Percentiles rank a stretch among this genome's conserved stretches.
Evolutionary conservation across 805 yeast genomes (phyloP).

Genomic region (Starmerella sp.): DNA sequence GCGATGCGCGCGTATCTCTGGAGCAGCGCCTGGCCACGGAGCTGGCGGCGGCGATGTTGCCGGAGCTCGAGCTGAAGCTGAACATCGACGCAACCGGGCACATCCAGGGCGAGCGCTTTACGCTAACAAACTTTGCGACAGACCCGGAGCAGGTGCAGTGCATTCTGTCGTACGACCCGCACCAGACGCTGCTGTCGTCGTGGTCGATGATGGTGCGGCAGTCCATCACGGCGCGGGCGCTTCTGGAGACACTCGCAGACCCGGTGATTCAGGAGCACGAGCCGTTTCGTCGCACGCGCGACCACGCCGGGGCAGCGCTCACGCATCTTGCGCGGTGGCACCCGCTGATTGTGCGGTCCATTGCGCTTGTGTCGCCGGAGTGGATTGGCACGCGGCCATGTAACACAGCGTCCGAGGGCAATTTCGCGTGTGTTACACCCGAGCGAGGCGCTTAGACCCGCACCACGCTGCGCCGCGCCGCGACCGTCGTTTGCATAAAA

Average conservation of each 20-base stretch:
- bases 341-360: conserved; percentile 1
- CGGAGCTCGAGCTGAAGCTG: neutral
- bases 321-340: conserved; percentile 14
- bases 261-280: conserved; percentile 8
- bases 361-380: conserved; percentile 8
- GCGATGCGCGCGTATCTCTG: neutral
- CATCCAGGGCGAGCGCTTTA: neutral
- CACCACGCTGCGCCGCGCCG: no score
- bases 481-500: no score
- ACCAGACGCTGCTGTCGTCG: neutral
- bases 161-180: neutral
- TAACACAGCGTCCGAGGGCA: neutral
- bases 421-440: neutral
- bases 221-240: neutral
- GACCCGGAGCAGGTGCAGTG: neutral
- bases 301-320: conserved; percentile 13
- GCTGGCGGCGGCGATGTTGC: neutral
- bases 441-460: neutral
- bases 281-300: neutral
- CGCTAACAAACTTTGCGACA: conserved; percentile 1
- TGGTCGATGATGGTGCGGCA: conserved; percentile 1
- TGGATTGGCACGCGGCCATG: conserved; percentile 5
- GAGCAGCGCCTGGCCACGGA: neutral
- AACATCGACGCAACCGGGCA: neutral
- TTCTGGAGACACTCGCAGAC: conserved; percentile 7